Evolutionary conservation across 148 eudicot genomes (phyloP).

Genomic region (Rhododendron vialii): DNA sequence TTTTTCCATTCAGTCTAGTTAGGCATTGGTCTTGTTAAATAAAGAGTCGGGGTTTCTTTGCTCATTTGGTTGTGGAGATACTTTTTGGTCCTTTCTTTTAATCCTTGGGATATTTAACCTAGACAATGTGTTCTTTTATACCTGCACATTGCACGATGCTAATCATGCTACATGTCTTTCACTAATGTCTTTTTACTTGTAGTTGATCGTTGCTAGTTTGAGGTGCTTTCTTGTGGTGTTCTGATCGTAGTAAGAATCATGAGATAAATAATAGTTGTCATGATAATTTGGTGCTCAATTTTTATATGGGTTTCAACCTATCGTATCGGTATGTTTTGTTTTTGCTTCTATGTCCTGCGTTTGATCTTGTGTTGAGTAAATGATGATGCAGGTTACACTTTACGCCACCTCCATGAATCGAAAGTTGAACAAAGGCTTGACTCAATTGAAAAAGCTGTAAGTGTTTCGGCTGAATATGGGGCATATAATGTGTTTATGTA

Average conservation of each 20-base stretch:
- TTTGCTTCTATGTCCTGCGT: neutral
- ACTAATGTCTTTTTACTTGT: neutral
- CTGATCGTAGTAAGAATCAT: neutral
- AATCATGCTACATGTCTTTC: neutral
- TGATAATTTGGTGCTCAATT: neutral
- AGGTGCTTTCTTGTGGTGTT: neutral
- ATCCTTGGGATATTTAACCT: neutral
- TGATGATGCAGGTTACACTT: conserved; percentile 67
- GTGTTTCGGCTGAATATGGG: conserved; percentile 14
- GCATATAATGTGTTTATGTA: neutral
- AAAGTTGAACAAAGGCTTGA: conserved; percentile 72
- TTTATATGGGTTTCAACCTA: neutral
- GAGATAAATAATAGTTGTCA: neutral
- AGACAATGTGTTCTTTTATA: neutral
- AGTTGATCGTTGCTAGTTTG: neutral
- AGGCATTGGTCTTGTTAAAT: neutral
- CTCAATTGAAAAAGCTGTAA: conserved; percentile 79
- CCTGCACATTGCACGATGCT: neutral
- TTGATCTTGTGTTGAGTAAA: conserved; percentile 4
- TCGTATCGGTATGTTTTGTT: neutral
- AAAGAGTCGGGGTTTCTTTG: neutral
- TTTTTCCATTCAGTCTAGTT: neutral
- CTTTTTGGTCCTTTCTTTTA: neutral
- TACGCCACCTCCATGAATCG: conserved; percentile 78
- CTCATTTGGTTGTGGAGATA: neutral